Base-by-base conservation (phyloP, 345 rosid genomes). In the Xanthoceras sorbifolium region DNA sequence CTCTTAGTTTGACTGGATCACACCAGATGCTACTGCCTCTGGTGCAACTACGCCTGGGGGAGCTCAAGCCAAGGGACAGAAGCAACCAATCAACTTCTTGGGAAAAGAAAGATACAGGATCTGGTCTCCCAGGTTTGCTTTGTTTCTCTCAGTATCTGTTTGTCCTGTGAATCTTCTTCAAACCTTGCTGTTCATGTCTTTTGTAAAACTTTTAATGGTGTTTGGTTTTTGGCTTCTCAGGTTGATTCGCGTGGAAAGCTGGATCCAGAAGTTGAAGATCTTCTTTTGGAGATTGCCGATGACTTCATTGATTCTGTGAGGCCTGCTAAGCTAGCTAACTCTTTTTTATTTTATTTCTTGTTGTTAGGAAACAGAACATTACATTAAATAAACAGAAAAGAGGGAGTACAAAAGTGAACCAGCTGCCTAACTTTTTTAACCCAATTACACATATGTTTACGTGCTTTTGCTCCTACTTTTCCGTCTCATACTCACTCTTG, bases 51-150 rank as follows among this genome's bases (percentile, higher is more conserved):
- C 97, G 55, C 98, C 93, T 0, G 98, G 99, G 98, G 97, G 22
- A 92, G 99, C 81, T 96, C 98, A n/a, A 96, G 98, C 88, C 98
- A 96, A 79, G 99, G 99, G 80, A 94, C 97, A 55, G 99, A 91
- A 82, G 98, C 97, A 63, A 90, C 97, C 61, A 93, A 92, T 84
- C 99, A 93, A 79, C 90, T 96, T 75, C 99, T 91, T 82, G 99
- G 99, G 63, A 96, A 96, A 85, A 90, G 99, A 84, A 96, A 96
- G 90, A 96, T 96, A 84, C 98, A 92, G 81, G 99, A 96, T 81
- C 84, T 96, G 71, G 99, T 96, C 80, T 89, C 97, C 64, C 99
- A 96, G 98, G 99, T 96, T 70, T 75, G 68, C 63, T 60, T 44
- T 50, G 29, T 78, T 77, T 71, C 67, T 61, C 32, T 22, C 8